Base-by-base conservation (phyloP, 2,329 filamentous ascomycete genomes). In the Herpomyces periplanetae region DNA sequence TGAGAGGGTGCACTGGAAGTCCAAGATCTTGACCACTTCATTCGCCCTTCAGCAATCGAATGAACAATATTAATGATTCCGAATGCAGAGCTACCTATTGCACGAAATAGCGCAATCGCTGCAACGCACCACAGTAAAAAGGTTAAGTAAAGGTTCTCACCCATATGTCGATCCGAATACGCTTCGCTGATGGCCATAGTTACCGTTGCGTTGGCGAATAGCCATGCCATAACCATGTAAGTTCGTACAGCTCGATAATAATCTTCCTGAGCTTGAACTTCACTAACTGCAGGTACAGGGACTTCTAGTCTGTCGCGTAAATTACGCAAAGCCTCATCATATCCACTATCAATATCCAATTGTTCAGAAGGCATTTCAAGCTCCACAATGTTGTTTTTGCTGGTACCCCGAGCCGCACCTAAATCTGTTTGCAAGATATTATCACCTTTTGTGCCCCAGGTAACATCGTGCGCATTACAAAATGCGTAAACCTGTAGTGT, bases 381-480 rank as follows among this genome's bases (percentile, higher is more conserved):
- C 37, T 88, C 69, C 30, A 96, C 80, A 0, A 62, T 68, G 23
- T 60, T 51, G 18, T 47, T 47, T 17, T 53, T 53, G 21, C 63
- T 65, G 27, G 64, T 59, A 19, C 59, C 59, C 4, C 65, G 55
- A 6, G 84, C 80, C 4, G 65, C 58, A 22, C 80, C 80, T 1
- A 96, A 56, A 34, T 96, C 84, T 4, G 65, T 88, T 38, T 68
- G 62, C 31, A 80, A 61, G 13, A 85, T 58, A 38, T 96, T 96
- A 48, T 96, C 80, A 22, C 80, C 80, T 42, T 96, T 96, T 17
- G 80, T 96, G 17, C 80, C 80, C 80, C 80, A 96, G 0, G 73
- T 85, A 9, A 96, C 71, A 36, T 96, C 80, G 51, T 96, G 80
- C 0, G 75, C 85, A 43, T 96, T 96, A 47, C 80, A 91, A 40